phyloP scores from a whole-genome alignment of 2,329 filamentous ascomycete species.

The Verticillium zaregamsianum region DNA sequence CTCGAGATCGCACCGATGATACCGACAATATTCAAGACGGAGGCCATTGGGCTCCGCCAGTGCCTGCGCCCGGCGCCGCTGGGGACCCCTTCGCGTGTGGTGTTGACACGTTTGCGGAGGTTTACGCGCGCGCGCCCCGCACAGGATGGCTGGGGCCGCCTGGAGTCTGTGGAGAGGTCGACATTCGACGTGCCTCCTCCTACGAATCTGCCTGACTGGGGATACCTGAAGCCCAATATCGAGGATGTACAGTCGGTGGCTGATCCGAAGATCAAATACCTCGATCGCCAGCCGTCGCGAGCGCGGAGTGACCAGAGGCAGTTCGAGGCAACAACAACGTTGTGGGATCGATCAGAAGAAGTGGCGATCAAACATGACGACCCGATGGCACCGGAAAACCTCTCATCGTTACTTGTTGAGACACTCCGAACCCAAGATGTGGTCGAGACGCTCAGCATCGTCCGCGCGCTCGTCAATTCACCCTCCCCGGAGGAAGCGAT shows the following conservation, averaged over 20 bases:
- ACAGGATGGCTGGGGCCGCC: not conserved
- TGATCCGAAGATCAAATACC: not conserved
- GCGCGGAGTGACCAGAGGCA: not conserved
- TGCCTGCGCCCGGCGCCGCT: slow-evolving; percentile 12
- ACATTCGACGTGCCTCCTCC: not conserved
- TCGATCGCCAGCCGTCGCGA: not conserved
- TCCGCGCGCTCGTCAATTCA: not conserved
- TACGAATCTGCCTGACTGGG: not conserved
- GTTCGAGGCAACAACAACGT: not conserved
- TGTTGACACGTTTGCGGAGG: slow-evolving; percentile 18
- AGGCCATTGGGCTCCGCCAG: slow-evolving; percentile 17
- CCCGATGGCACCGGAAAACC: not conserved
- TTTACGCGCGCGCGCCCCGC: slow-evolving; percentile 7
- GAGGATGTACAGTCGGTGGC: not conserved
- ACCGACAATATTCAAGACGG: slow-evolving; percentile 6
- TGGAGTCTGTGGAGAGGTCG: not conserved
- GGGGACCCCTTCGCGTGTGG: slow-evolving; percentile 20
- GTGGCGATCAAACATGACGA: not conserved
- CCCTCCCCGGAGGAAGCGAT: not conserved
- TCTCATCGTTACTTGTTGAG: not conserved
- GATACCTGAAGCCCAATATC: not conserved
- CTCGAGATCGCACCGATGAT: slow-evolving; percentile 6
- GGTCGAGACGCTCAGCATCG: not conserved
- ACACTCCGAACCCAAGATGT: not conserved
- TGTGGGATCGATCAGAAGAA: not conserved